Base-by-base conservation (phyloP, 2,329 filamentous ascomycete species). In the Blastomyces emzantsi region DNA sequence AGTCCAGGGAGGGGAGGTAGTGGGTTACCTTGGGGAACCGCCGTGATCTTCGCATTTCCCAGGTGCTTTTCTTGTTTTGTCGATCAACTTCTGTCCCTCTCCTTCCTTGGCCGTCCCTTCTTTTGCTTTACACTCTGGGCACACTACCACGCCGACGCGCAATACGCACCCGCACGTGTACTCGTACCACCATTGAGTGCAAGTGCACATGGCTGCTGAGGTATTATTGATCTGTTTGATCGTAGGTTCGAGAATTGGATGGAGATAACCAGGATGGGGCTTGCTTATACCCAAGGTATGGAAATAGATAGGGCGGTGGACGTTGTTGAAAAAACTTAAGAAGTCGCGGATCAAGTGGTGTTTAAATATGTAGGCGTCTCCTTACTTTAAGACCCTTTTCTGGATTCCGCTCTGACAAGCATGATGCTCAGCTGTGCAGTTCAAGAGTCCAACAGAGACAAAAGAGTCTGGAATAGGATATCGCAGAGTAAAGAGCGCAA, bases 41-140 rank as follows among this genome's bases (percentile, higher is more conserved):
- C 33, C 30, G 55, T 57, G 55, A 36, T 57, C n/a, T 22, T 57
- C 55, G n/a, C 55, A 57, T 57, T 57, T 57, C 2, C 55, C 55
- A 8, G 55, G n/a, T 25, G 55, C 55, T 19, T 57, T 25, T 57
- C 55, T 57, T 19, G 30, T 39, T 22, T 39, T 41, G 36, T 57
- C 55, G 3, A 17, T 57, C n/a, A 41, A 15, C n/a, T 25, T 41
- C 15, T 57, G 33, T 43, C 33, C 36, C 25, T 39, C 28, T 22
- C 55, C 49, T 22, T 51, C n/a, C 49, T 51, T 51, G 49, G 13
- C 49, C 22, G 49, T 51, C 25, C 49, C 49, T 22, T 51, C 55
- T 25, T 57, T 57, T 39, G 17, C 13, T 25, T 43, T 33, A 25
- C 55, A 57, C 13, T 41, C 49, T 28, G 49, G 49, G 22, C 49